phyloP scores from a whole-genome alignment of 2,329 filamentous ascomycete genomes.

The Colletotrichum agaves region DNA sequence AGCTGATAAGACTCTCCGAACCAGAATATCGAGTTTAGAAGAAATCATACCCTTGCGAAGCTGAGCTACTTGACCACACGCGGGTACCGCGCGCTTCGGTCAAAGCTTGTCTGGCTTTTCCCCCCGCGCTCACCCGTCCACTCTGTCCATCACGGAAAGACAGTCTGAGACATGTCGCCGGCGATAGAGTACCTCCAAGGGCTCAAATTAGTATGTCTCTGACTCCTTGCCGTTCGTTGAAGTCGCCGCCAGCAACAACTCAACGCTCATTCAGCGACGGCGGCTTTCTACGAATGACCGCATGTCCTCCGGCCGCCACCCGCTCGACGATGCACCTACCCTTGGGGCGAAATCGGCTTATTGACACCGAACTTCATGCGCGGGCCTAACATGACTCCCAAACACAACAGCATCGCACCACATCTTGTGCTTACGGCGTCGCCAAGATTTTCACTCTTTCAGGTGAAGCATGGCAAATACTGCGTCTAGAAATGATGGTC shows the following conservation, averaged over 20 bases:
- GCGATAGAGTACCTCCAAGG: background rate
- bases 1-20: background rate
- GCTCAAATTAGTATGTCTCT: background rate
- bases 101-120: conserved; percentile 15
- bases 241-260: background rate
- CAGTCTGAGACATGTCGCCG: conserved; percentile 13
- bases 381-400: background rate
- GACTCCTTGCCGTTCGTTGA: background rate
- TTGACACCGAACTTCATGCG: background rate
- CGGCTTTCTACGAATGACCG: background rate
- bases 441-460: background rate
- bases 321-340: too few species aligned
- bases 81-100: background rate
- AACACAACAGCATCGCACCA: background rate
- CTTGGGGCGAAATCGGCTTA: too few species aligned
- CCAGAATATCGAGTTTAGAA: background rate
- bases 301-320: background rate
- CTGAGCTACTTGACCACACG: background rate
- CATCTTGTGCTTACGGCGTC: background rate
- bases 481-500: background rate
- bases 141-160: background rate
- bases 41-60: background rate
- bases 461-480: background rate
- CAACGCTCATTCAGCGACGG: background rate
- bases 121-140: background rate